Conservation (phyloP, 202 grass and related monocot genomes). For the Carex arenaria region DNA sequence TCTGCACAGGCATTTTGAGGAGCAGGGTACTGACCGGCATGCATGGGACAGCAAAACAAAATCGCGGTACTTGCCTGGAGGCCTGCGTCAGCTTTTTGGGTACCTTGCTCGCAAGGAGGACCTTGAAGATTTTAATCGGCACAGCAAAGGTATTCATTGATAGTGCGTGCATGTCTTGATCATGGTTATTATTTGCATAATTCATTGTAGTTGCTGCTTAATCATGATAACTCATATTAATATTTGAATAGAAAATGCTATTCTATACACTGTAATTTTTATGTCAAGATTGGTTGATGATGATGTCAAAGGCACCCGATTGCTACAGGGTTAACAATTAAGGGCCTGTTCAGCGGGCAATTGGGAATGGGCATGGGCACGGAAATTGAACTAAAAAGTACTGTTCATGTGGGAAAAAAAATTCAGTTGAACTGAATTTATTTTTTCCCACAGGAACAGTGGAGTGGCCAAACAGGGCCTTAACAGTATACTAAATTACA, state of each 20-base stretch:
- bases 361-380: too few species aligned
- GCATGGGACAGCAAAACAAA: slow-evolving; percentile 43
- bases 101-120: slow-evolving; percentile 79
- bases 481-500: neutral
- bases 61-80: slow-evolving; percentile 55
- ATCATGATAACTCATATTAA: neutral
- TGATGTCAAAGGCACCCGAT: neutral
- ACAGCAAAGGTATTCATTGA: slow-evolving; percentile 62
- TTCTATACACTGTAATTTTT: neutral
- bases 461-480: too few species aligned
- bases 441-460: too few species aligned
- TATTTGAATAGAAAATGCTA: neutral
- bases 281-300: neutral
- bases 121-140: slow-evolving; percentile 71
- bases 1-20: slow-evolving; percentile 71
- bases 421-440: too few species aligned
- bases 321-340: neutral
- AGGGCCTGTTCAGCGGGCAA: too few species aligned
- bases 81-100: slow-evolving; percentile 74
- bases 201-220: neutral
- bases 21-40: slow-evolving; percentile 61
- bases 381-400: too few species aligned
- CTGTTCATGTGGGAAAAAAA: too few species aligned
- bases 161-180: neutral
- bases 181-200: neutral